Percentiles rank a stretch among this genome's conserved stretches.
Conservation (phyloP, 106 monocot genomes). For the Dendrobium chrysotoxum region DNA sequence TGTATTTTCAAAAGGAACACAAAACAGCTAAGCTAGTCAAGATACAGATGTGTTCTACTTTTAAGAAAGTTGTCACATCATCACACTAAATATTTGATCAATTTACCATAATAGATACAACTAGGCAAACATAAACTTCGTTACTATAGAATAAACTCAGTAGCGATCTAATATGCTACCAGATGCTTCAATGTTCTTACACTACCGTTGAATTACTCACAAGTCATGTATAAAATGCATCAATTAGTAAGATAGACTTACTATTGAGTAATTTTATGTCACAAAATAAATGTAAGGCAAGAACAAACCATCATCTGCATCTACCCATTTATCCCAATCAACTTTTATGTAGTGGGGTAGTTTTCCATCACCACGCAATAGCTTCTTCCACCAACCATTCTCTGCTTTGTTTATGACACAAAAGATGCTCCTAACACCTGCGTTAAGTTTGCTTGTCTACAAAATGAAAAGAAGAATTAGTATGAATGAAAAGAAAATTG, state of each 20-base stretch:
- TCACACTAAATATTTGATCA: no score
- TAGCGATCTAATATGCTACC: not conserved
- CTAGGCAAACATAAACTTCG: no score
- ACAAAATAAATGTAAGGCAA: conserved; percentile 3
- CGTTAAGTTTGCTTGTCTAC: conserved; percentile 82
- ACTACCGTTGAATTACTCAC: not conserved
- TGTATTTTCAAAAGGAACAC: no score
- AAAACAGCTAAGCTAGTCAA: no score
- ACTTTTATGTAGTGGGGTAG: conserved; percentile 83
- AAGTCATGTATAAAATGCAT: not conserved
- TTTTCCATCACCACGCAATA: conserved; percentile 58
- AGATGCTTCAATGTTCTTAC: not conserved
- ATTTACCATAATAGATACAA: no score
- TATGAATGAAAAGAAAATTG: not conserved
- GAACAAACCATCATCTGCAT: conserved; percentile 41
- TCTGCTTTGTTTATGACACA: conserved; percentile 71
- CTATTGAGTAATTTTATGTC: not conserved
- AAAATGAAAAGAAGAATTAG: conserved; percentile 3
- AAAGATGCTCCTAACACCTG: conserved; percentile 60
- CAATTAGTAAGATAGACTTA: not conserved
- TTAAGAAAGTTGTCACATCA: no score
- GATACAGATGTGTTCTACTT: no score
- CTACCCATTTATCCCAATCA: conserved; percentile 93
- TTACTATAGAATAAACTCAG: not conserved
- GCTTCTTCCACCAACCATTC: conserved; percentile 75